These are phyloP conservation scores for Naganishia sp. DNA, from an alignment of 1,284 basidiomycete species.

Conservation along the genomic window DNA sequence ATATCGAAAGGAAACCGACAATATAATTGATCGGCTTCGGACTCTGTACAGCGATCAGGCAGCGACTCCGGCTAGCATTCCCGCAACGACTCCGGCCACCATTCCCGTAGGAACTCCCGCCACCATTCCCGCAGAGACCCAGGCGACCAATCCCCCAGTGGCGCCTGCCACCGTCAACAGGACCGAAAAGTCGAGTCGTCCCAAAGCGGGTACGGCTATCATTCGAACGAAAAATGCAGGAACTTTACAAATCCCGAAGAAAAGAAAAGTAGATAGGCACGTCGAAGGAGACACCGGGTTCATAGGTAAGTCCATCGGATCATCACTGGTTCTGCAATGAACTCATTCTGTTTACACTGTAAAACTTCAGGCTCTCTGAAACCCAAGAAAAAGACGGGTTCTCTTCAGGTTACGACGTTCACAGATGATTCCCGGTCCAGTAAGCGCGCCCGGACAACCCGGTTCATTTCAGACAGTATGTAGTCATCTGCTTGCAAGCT, in stretches of 20 bases:
- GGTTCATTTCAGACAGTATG: neutral
- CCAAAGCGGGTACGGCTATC: neutral
- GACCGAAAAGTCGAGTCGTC: neutral
- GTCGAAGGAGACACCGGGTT: slow-evolving; percentile 25
- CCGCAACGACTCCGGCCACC: too few species aligned
- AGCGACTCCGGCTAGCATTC: too few species aligned
- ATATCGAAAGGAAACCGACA: neutral
- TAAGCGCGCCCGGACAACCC: neutral
- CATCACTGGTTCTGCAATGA: too few species aligned
- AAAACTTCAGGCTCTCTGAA: neutral
- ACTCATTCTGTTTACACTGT: neutral
- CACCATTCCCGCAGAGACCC: too few species aligned
- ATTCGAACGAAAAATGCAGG: slow-evolving; percentile 6
- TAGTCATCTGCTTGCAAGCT: neutral
- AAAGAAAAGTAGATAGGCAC: slow-evolving; percentile 34
- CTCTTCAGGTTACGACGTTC: neutral
- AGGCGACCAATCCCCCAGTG: too few species aligned
- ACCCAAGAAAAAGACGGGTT: slow-evolving; percentile 5
- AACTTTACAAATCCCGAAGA: slow-evolving; percentile 26
- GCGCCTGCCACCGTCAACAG: too few species aligned
- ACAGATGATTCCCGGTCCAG: neutral
- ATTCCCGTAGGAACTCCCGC: too few species aligned
- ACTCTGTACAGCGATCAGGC: too few species aligned
- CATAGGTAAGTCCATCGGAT: neutral
- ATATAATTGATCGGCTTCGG: neutral